Percentiles rank a stretch among this genome's conserved stretches.
phyloP scores from a whole-genome alignment of 768 basidiomycete species.

The Tulasnella sp. region DNA sequence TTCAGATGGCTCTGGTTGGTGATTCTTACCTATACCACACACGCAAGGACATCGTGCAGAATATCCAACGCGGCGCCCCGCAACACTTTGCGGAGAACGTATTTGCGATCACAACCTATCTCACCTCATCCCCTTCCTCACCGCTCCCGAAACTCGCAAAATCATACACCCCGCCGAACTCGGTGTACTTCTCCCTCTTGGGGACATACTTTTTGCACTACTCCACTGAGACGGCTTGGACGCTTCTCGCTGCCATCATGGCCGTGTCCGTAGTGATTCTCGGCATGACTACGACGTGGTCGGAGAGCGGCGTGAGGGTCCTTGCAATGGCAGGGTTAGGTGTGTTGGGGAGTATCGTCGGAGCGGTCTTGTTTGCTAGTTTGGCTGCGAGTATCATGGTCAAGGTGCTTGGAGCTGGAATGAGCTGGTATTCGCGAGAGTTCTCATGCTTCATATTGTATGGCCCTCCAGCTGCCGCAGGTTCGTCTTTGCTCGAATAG shows the following conservation, averaged over 20 bases:
- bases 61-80: conserved; percentile 75
- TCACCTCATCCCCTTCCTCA: conserved; percentile 54
- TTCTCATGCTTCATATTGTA: conserved; percentile 56
- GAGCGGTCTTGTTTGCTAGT: conserved; percentile 55
- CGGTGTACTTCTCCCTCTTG: conserved; percentile 64
- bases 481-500: conserved; percentile 33
- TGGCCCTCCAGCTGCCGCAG: conserved; percentile 60
- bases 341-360: conserved; percentile 40
- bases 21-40: conserved; percentile 94
- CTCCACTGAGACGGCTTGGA: conserved; percentile 24
- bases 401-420: conserved; percentile 45
- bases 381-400: conserved; percentile 59
- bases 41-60: conserved; percentile 75
- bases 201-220: conserved; percentile 50
- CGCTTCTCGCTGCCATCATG: conserved; percentile 17
- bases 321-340: conserved; percentile 36
- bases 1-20: conserved; percentile 78
- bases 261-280: not conserved
- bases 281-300: not conserved
- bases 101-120: conserved; percentile 62
- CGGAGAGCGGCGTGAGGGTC: not conserved
- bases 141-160: conserved; percentile 52
- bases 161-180: conserved; percentile 16
- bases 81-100: conserved; percentile 87
- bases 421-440: conserved; percentile 82